Evolutionary conservation across 2,329 filamentous ascomycete genomes (phyloP).

Genomic region (Chalaropsis thielavioides): DNA sequence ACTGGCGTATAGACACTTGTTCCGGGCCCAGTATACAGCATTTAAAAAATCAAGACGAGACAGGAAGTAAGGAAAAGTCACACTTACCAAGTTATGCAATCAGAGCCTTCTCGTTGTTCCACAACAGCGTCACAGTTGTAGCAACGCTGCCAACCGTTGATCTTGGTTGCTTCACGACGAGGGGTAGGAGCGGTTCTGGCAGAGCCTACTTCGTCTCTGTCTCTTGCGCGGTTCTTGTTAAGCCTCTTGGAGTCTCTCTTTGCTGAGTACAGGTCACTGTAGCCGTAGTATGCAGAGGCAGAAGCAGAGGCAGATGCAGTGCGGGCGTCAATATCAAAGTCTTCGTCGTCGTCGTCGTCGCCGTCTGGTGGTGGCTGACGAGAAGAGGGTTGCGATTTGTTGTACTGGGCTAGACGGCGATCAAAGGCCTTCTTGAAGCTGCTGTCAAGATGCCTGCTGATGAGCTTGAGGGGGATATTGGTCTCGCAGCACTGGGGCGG

Average conservation of each 20-base stretch:
- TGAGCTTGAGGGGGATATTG: constrained; percentile 60
- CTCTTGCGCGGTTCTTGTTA: constrained; percentile 7
- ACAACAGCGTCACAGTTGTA: constrained; percentile 60
- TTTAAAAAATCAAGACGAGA: background rate
- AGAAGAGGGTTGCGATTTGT: background rate
- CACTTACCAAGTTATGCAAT: constrained; percentile 73
- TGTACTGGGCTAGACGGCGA: constrained; percentile 62
- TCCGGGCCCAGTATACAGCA: background rate
- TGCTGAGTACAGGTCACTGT: constrained; percentile 3
- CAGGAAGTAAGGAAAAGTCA: background rate
- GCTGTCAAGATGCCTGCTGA: constrained; percentile 57
- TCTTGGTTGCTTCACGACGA: constrained; percentile 36
- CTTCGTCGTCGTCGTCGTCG: constrained; percentile 12
- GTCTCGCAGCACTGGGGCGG: constrained; percentile 66
- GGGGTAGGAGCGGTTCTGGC: constrained; percentile 15
- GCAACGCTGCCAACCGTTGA: constrained; percentile 62
- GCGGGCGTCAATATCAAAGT: background rate
- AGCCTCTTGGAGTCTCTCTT: background rate
- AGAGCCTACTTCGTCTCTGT: constrained; percentile 16
- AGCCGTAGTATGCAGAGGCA: constrained; percentile 3
- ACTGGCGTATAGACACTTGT: background rate
- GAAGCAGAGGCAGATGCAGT: background rate
- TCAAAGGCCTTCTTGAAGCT: constrained; percentile 72
- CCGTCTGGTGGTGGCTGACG: constrained; percentile 6
- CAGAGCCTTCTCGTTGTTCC: constrained; percentile 68